Base-by-base conservation (phyloP, 2,329 filamentous ascomycete genomes). In the Sphaceloma murrayae region DNA sequence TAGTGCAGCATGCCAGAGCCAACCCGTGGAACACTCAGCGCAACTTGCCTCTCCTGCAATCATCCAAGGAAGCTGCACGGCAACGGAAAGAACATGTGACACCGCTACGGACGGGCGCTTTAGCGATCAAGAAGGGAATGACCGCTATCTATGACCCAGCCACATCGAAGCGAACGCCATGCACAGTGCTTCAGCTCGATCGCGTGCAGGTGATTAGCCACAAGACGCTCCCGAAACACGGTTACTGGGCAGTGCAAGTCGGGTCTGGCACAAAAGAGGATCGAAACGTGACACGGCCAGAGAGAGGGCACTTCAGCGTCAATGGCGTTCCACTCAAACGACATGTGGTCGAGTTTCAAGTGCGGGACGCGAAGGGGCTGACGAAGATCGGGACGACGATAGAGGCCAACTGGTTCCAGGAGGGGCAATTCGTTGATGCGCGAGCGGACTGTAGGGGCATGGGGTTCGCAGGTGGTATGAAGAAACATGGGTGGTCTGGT, bases 401-500 rank as follows among this genome's bases (percentile, higher is more conserved):
- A 53, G 73, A 75, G 49, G 85, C 91, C n/a, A 80, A 85, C 57
- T 94, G 91, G 84, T 96, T 96, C 67, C 73, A 80, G 56, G 76
- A 81, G 58, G 91, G 91, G 13, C 87, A 95, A 67, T 93, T 78
- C 64, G 82, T 98, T 48, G 91, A 98, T 67, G 80, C 86, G 44
- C 75, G 80, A 56, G 81, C 79, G 38, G 77, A 82, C 58, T 82
- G 78, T 54, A 77, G 85, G 60, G 91, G 91, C 43, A 89, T 86
- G 76, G 91, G 91, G 5, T 98, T 95, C 62, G 85, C 83, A 7
- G 91, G 91, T 74, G 91, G 85, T 53, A 98, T 98, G 91, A 98
- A 98, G 78, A 75, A 85, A 54, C 85, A 89, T 68, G 87, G 87
- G 24, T 96, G 91, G 65, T 64, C 70, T 21, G 91, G 91, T 56